Evolutionary conservation across 441 rosid genomes (phyloP).

Genomic region (Omphalea diandra): DNA sequence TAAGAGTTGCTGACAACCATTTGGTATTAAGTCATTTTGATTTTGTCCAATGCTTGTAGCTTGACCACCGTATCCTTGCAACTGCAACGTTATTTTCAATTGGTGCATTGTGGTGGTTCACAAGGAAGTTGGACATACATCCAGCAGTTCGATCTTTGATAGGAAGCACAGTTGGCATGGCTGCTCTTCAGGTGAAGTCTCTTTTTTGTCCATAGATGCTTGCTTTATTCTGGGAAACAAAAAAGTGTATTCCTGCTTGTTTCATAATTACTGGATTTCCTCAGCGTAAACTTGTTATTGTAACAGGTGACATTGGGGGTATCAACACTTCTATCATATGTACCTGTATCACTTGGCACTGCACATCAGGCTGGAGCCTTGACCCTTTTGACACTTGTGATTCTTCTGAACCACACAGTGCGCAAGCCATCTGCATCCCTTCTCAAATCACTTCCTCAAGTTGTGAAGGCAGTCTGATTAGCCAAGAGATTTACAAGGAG

Average conservation of each 20-base stretch:
- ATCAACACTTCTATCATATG: constrained; percentile 87
- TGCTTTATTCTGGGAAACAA: neutral
- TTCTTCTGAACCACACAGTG: constrained; percentile 75
- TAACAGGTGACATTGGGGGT: constrained; percentile 79
- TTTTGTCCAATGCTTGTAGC: constrained; percentile 35
- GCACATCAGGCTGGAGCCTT: constrained; percentile 93
- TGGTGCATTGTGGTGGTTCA: constrained; percentile 41
- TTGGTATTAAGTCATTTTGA: neutral
- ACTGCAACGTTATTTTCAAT: constrained; percentile 51
- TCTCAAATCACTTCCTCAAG: constrained; percentile 75
- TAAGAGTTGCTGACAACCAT: neutral
- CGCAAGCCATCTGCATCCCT: constrained; percentile 72
- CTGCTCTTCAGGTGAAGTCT: constrained; percentile 63
- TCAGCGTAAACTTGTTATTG: neutral
- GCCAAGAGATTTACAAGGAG: neutral
- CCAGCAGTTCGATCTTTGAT: constrained; percentile 77
- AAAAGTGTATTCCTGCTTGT: neutral
- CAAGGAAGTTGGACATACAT: constrained; percentile 81
- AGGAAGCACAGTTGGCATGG: constrained; percentile 77
- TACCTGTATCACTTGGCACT: constrained; percentile 78
- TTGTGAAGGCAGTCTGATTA: constrained; percentile 39
- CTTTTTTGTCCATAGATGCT: neutral
- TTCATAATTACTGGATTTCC: neutral
- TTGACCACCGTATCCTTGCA: constrained; percentile 84
- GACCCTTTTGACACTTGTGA: constrained; percentile 71